Conservation (phyloP, 2,329 filamentous ascomycete genomes). For the Phaeosphaeria sp. region DNA sequence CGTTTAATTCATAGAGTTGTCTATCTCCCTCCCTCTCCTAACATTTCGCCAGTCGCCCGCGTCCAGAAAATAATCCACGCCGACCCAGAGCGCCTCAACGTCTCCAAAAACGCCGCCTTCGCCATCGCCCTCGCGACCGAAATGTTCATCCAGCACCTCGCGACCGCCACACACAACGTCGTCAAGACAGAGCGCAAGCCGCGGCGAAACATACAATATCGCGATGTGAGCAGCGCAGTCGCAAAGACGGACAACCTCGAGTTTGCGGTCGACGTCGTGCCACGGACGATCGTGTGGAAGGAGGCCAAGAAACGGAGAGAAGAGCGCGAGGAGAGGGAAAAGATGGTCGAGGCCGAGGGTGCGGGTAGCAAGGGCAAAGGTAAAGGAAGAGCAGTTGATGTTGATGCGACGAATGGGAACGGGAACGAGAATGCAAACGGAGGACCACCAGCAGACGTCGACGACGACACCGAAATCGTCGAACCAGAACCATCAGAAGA, state of each 20-base stretch:
- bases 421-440: not conserved
- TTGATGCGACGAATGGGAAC: not conserved
- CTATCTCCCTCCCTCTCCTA: not conserved
- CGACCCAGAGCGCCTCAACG: constrained; percentile 78
- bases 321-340: constrained; percentile 35
- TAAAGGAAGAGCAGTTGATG: too few species aligned
- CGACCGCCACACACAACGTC: constrained; percentile 83
- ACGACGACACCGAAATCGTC: constrained; percentile 3
- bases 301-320: constrained; percentile 72
- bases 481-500: not conserved
- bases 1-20: too few species aligned
- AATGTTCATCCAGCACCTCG: constrained; percentile 93
- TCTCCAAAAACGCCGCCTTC: constrained; percentile 93
- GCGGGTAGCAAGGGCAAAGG: constrained; percentile 11
- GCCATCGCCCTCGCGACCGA: constrained; percentile 93
- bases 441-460: not conserved
- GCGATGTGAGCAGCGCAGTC: constrained; percentile 88
- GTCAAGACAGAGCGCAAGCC: constrained; percentile 92
- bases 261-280: constrained; percentile 90
- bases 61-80: constrained; percentile 94
- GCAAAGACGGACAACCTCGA: constrained; percentile 91
- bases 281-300: constrained; percentile 82
- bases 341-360: constrained; percentile 48
- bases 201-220: constrained; percentile 92
- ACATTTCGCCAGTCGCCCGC: constrained; percentile 72